Conservation (phyloP, 768 basidiomycete species). For the Neoboletus brunneissimus region DNA sequence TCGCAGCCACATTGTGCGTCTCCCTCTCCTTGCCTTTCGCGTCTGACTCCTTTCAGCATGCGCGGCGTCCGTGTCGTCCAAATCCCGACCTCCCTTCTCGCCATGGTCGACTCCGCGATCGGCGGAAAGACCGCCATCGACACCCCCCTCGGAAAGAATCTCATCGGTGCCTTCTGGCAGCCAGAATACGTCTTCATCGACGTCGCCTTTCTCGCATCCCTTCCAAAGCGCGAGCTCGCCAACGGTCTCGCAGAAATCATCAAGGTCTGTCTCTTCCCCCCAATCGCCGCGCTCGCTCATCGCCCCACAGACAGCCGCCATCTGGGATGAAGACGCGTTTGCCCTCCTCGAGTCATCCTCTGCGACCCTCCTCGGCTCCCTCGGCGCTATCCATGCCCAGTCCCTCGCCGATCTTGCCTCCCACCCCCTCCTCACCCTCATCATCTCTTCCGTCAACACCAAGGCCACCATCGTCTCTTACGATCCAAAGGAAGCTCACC, state of each 20-base stretch:
- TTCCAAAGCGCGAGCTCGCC: constrained; percentile 90
- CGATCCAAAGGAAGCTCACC: constrained; percentile 94
- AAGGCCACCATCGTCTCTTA: constrained; percentile 97
- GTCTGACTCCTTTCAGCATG: constrained; percentile 62
- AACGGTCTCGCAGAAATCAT: constrained; percentile 99
- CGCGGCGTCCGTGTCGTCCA: constrained; percentile 94
- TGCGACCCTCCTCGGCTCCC: constrained; percentile 81
- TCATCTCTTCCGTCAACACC: constrained; percentile 89
- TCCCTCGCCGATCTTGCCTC: constrained; percentile 68
- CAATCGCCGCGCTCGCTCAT: constrained; percentile 1
- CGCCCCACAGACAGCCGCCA: constrained; percentile 83
- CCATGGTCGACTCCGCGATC: constrained; percentile 98
- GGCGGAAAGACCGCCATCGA: constrained; percentile 99
- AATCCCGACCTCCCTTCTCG: constrained; percentile 93
- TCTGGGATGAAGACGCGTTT: constrained; percentile 93
- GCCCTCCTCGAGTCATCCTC: constrained; percentile 82
- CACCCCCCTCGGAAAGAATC: constrained; percentile 96
- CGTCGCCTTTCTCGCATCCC: constrained; percentile 90
- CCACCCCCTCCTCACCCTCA: constrained; percentile 87
- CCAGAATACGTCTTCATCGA: constrained; percentile 98
- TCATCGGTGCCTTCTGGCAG: constrained; percentile 98
- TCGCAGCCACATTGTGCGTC: constrained; percentile 92
- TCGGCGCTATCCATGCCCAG: constrained; percentile 53
- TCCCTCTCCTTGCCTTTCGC: accelerated
- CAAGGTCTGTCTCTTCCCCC: constrained; percentile 58